Percentiles rank a stretch among this genome's conserved stretches.
Conservation (phyloP, 2,329 filamentous ascomycete genomes). For the Zalaria obscura region DNA sequence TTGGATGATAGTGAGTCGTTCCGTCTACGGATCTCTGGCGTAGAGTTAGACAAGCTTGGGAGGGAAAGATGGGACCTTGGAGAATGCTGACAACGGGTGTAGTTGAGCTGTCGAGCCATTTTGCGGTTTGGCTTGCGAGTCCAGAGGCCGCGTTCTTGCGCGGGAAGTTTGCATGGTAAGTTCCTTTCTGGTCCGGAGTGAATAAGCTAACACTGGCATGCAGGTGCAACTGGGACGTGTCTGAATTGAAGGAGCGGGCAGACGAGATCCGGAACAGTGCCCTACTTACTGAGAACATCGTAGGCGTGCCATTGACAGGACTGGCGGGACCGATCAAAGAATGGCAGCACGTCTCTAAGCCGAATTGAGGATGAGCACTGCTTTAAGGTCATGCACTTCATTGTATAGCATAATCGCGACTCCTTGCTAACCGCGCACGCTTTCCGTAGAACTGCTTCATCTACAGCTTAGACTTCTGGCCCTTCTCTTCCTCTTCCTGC, state of each 20-base stretch:
- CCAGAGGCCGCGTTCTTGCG: not conserved
- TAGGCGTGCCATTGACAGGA: not conserved
- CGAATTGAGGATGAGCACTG: too few relatives aligned
- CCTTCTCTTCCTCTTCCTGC: constrained; percentile 23
- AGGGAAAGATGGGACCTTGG: too few relatives aligned
- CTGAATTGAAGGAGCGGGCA: not conserved
- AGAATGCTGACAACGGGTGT: too few relatives aligned
- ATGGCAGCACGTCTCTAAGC: not conserved
- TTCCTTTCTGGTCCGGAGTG: not conserved
- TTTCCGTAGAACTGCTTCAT: not conserved
- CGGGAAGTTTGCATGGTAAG: not conserved
- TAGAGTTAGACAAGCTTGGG: not conserved
- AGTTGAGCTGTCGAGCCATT: not conserved
- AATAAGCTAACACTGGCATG: not conserved
- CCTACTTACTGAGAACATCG: not conserved
- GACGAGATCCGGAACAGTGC: not conserved
- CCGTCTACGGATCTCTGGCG: not conserved
- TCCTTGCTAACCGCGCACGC: too few relatives aligned
- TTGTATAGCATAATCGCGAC: too few relatives aligned
- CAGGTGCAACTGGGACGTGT: not conserved
- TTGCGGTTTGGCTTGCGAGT: not conserved
- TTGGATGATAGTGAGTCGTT: not conserved
- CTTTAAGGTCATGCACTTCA: too few relatives aligned
- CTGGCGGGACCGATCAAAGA: not conserved
- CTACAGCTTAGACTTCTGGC: constrained; percentile 27